Conservation (phyloP, 805 yeast genomes). For the Nakazawaea siamensis region DNA sequence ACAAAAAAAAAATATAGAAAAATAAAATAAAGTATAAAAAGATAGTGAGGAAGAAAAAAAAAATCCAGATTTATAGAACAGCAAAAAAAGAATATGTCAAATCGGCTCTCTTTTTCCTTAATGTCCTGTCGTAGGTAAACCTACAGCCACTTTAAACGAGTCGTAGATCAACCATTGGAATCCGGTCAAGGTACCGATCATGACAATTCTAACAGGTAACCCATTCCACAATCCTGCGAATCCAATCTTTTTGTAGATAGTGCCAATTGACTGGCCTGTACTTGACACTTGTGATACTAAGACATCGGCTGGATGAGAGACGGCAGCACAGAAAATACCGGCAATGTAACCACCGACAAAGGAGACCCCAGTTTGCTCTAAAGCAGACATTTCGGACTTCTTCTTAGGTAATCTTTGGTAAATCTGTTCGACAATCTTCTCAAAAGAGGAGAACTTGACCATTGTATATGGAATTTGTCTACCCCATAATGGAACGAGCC, state of each 20-base stretch:
- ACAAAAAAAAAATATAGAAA: no score
- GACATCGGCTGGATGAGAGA: constrained; percentile 98
- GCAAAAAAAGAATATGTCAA: no score
- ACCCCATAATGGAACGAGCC: constrained; percentile 87
- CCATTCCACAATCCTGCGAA: constrained; percentile 94
- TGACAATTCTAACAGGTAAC: constrained; percentile 83
- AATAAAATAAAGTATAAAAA: no score
- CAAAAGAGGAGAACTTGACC: constrained; percentile 95
- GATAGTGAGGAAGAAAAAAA: no score
- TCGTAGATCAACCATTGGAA: constrained; percentile 97
- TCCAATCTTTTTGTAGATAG: constrained; percentile 80
- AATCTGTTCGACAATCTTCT: constrained; percentile 77
- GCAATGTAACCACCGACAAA: constrained; percentile 96
- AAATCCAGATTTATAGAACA: no score
- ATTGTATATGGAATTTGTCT: constrained; percentile 98
- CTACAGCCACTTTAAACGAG: constrained; percentile 89
- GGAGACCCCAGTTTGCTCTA: constrained; percentile 89
- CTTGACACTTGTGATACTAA: constrained; percentile 90
- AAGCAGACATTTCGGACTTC: constrained; percentile 58
- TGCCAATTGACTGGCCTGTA: constrained; percentile 53
- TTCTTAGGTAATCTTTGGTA: constrained; percentile 67
- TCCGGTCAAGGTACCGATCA: constrained; percentile 97
- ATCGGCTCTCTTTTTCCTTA: no score
- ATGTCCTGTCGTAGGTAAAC: constrained; percentile 82
- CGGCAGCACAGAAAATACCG: constrained; percentile 92